A percentile compares a stretch with the other conserved stretches of the same genome.
These are phyloP conservation scores for Myrmaecium sp. DNA, from an alignment of 2,329 filamentous ascomycete genomes.

Conservation along the genomic window DNA sequence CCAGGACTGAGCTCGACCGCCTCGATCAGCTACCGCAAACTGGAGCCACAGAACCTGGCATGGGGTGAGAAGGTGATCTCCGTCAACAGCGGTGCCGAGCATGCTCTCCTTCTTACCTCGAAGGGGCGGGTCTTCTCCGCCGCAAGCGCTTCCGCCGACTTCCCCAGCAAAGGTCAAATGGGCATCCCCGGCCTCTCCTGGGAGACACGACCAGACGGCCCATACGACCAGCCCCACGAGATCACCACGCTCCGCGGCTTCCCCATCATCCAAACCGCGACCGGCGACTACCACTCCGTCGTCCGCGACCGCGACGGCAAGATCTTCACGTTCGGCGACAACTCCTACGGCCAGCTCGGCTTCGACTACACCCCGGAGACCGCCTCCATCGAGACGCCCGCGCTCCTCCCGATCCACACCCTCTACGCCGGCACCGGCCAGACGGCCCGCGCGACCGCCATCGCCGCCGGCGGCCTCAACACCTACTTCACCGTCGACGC, in stretches of 20 bases:
- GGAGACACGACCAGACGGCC: conserved; percentile 56
- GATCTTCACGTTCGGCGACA: conserved; percentile 81
- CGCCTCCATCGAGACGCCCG: conserved; percentile 50
- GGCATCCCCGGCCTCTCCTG: conserved; percentile 73
- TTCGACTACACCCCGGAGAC: conserved; percentile 49
- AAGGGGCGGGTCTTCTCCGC: conserved; percentile 75
- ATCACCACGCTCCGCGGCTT: conserved; percentile 54
- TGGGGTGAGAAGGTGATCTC: conserved; percentile 59
- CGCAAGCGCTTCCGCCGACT: conserved; percentile 63
- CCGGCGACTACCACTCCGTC: conserved; percentile 76
- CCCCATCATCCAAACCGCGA: conserved; percentile 56
- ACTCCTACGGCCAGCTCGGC: conserved; percentile 81
- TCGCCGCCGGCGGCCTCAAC: conserved; percentile 74
- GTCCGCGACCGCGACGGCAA: conserved; percentile 59
- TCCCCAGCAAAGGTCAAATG: conserved; percentile 70
- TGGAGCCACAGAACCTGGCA: conserved; percentile 47
- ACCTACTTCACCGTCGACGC: conserved; percentile 80
- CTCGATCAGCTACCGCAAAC: conserved; percentile 51
- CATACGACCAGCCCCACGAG: conserved; percentile 72
- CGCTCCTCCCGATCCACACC: conserved; percentile 49
- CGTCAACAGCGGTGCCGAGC: conserved; percentile 65
- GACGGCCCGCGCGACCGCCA: conserved; percentile 50
- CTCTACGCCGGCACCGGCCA: conserved; percentile 54
- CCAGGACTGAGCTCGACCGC: conserved; percentile 50
- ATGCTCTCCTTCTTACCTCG: conserved; percentile 71